Base-by-base conservation (phyloP, 257 asterid species). In the Ilex asprella region DNA sequence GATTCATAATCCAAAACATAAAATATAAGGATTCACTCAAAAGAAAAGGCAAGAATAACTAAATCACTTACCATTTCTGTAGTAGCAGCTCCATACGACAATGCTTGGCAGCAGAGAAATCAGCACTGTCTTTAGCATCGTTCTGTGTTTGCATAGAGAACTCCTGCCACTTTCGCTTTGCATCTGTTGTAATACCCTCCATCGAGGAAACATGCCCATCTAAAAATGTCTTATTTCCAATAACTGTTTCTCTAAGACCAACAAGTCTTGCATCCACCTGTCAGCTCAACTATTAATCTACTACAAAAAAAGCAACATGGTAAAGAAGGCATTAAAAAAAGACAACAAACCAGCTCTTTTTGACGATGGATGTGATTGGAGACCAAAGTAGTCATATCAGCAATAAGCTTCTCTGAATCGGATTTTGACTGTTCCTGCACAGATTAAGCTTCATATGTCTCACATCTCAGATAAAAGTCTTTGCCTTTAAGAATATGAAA, bases 161-260 rank as follows among this genome's bases (percentile, higher is more conserved):
- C 74, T 89, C 97, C 77, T 84, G 82, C 94, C 97, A 89, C 80
- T 89, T 89, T 71, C 95, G 73, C 79, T 86, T 89, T 49, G 88
- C 74, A 72, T 86, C 95, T 51, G 82, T 70, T 55, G 95, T 79
- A 68, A 89, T 84, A 58, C 85, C 86, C 64, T 78, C 86, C 73
- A 89, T 78, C 5, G 75, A 68, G 43, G 82, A 78, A 81, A 81
- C 77, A 70, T 84, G 95, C 16, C 89, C 87, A 64, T 84, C 89
- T 77, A 86, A 62, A 75, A 82, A 86, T 52, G 55, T 62, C 75
- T 77, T 86, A 56, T 77, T 89, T 67, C 81, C 91, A 39, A 57
- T 30, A 54, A 85, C 86, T 62, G 77, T 81, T 56, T 80, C 91
- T 66, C 56, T 81, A 53, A 84, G 74, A 81, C 68, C 75, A 67